Percentiles rank a stretch among this genome's conserved stretches.
Conservation (phyloP, 495 filamentous ascomycete genomes). For the Alectoria sarmentosa region DNA sequence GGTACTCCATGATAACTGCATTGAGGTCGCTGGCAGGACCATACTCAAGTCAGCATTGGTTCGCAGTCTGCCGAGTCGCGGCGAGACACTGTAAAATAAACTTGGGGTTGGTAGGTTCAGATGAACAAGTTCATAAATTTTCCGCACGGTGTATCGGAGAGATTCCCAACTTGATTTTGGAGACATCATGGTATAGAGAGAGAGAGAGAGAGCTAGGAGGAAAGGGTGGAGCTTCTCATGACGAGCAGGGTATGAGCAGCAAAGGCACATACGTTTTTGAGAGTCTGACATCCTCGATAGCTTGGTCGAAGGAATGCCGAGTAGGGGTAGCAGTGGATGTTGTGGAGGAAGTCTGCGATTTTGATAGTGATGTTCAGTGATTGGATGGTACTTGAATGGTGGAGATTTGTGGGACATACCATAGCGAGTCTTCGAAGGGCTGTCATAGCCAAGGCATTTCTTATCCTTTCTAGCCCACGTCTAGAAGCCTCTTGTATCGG, state of each 20-base stretch:
- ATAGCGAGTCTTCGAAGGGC: constrained; percentile 3
- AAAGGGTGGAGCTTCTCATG: not conserved
- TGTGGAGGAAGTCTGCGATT: constrained; percentile 52
- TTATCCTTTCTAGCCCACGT: not conserved
- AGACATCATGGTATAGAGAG: constrained; percentile 61
- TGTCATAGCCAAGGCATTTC: constrained; percentile 1
- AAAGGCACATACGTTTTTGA: constrained; percentile 71
- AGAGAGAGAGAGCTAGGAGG: not conserved
- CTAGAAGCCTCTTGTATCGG: not conserved
- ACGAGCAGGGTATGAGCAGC: constrained; percentile 15
- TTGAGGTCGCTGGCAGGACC: constrained; percentile 74
- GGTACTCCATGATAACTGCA: constrained; percentile 90
- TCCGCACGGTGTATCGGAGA: constrained; percentile 95
- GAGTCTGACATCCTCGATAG: constrained; percentile 76
- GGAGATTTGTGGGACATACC: constrained; percentile 3
- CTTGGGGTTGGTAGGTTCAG: not conserved
- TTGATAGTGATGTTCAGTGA: not conserved
- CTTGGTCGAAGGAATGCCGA: constrained; percentile 67
- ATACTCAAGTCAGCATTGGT: constrained; percentile 30
- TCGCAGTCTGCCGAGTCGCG: not conserved
- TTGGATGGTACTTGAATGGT: not conserved
- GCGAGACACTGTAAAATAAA: not conserved
- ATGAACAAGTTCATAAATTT: constrained; percentile 65
- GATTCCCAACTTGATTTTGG: constrained; percentile 98
- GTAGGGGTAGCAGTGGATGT: constrained; percentile 59